Conservation (phyloP, 345 rosid genomes). For the Physaria fendleri region DNA sequence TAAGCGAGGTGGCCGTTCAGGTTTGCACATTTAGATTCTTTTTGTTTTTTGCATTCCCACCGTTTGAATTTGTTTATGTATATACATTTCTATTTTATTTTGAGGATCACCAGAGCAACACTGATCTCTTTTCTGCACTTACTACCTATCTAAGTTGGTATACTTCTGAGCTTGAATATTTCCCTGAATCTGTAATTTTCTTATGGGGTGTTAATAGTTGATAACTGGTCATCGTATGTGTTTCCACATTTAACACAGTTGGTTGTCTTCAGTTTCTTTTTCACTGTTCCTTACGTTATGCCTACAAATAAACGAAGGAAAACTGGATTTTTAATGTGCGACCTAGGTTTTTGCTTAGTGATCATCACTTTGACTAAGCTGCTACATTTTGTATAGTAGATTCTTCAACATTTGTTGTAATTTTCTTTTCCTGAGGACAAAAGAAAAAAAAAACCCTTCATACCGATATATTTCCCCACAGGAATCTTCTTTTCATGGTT, state of each 20-base stretch:
- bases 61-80: background rate
- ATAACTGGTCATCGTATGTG: background rate
- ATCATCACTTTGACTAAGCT: slow-evolving; percentile 7
- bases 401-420: slow-evolving; percentile 11
- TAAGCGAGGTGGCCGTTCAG: slow-evolving; percentile 83
- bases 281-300: background rate
- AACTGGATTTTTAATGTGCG: slow-evolving; percentile 2
- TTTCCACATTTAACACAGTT: background rate
- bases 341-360: background rate
- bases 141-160: slow-evolving; percentile 4
- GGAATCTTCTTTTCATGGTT: slow-evolving; percentile 74
- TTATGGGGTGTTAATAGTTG: background rate
- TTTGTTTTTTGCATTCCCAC: slow-evolving; percentile 14
- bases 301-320: background rate
- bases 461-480: slow-evolving; percentile 18
- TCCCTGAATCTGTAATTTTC: background rate
- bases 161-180: background rate
- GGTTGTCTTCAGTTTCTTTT: background rate
- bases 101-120: slow-evolving; percentile 9
- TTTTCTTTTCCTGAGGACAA: no score
- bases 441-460: no score
- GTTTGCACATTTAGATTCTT: slow-evolving; percentile 40
- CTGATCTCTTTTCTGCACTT: background rate
- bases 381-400: background rate
- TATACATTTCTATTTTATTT: slow-evolving; percentile 15